Base-by-base conservation (phyloP, 208 protist genomes). In the Trichomonas vaginalis region DNA sequence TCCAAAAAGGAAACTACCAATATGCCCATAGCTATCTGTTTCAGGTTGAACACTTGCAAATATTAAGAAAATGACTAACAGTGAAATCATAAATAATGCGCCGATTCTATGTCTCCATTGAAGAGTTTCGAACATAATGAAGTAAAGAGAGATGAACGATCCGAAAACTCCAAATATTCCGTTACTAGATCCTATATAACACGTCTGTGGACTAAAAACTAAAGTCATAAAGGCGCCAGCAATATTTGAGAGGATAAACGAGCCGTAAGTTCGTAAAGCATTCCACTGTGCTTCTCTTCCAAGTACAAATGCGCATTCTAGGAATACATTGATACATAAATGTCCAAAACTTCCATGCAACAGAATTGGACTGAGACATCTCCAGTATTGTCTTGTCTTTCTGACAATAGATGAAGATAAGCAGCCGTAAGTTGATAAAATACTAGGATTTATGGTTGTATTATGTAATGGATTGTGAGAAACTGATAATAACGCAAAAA, bases 91-190 rank as follows among this genome's bases (percentile, higher is more conserved):
- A n/a, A 92, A 35, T 51, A 92, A 51, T 15, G 45, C 45, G 35
- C 86, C 86, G 15, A 92, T 92, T 51, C 86, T 35, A 51, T 92
- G 86, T 39, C 37, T 46, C 86, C 86, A 92, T 51, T 23, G 6
- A 1, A 92, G 9, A 15, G 35, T 48, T 17, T 14, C 17, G 45
- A 51, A 35, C 21, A n/a, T 35, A 56, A 92, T 27, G 21, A 92
- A 51, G 17, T 92, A 92, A 15, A 45, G 17, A 10, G 45, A 37
- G 23, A 92, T 27, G 37, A 92, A 92, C 12, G 45, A 42, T 4
- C 86, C 86, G 45, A 92, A 92, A 56, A 92, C 45, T 51, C 86
- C 86, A 51, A 92, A 92, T 17, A 92, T 92, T 51, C 45, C 86
- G 51, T 23, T 32, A 21, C 45, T 39, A 39, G 86, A 40, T 2